Percentiles rank a stretch among this genome's conserved stretches.
These are phyloP conservation scores for Mycena latifolia DNA, from an alignment of 768 basidiomycete genomes.

Conservation along the genomic window DNA sequence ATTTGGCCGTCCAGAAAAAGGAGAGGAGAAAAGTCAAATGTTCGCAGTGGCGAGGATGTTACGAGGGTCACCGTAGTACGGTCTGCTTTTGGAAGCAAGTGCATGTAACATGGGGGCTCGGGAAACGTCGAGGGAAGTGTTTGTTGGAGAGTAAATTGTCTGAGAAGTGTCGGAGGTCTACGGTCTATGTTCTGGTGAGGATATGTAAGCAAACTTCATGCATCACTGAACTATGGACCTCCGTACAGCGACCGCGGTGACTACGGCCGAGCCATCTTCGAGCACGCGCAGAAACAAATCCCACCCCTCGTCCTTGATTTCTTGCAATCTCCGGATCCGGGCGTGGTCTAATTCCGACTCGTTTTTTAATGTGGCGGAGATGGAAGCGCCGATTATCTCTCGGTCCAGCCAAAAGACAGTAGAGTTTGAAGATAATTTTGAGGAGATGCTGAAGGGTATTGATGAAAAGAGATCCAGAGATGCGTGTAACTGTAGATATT, in stretches of 20 bases:
- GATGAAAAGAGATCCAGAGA: constrained; percentile 81
- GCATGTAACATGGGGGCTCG: constrained; percentile 62
- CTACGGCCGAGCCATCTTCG: constrained; percentile 77
- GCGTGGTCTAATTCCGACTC: constrained; percentile 57
- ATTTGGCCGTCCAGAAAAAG: constrained; percentile 73
- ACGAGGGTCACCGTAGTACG: constrained; percentile 65
- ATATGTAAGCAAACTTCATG: constrained; percentile 7
- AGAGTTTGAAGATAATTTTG: constrained; percentile 53
- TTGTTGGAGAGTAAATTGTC: constrained; percentile 80
- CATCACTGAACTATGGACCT: neutral
- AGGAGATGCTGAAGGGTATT: constrained; percentile 54
- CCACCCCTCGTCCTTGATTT: constrained; percentile 80
- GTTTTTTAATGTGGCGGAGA: constrained; percentile 56
- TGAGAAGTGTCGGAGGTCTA: constrained; percentile 86
- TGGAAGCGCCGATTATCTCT: constrained; percentile 63
- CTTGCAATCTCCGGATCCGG: constrained; percentile 61
- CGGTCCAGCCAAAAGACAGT: constrained; percentile 79
- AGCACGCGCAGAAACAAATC: constrained; percentile 84
- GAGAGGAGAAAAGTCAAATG: constrained; percentile 68
- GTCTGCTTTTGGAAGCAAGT: constrained; percentile 63
- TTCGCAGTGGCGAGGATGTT: constrained; percentile 74
- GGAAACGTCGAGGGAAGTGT: constrained; percentile 64
- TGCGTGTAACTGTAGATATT: constrained; percentile 86
- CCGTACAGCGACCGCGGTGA: constrained; percentile 81
- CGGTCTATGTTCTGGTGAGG: constrained; percentile 84